Evolutionary conservation across 1,284 basidiomycete genomes (phyloP).

Genomic region (Trametes versicolor): DNA sequence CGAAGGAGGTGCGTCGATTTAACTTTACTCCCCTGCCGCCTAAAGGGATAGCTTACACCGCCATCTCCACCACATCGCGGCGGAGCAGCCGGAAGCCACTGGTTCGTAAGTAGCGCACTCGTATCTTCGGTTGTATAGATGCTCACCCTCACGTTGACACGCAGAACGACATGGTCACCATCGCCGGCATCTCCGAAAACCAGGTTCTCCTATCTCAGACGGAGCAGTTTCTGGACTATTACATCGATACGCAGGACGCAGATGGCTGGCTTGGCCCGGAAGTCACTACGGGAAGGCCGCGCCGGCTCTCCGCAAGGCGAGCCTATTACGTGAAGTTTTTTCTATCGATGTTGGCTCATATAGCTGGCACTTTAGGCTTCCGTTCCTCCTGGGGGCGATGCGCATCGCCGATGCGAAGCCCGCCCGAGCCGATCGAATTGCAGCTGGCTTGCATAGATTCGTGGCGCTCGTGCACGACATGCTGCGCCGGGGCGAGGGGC

Average conservation of each 20-base stretch:
- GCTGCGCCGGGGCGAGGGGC: slow-evolving; percentile 58
- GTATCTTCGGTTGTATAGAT: neutral
- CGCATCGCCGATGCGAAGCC: slow-evolving; percentile 61
- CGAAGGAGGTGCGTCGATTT: neutral
- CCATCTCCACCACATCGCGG: neutral
- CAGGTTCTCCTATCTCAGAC: slow-evolving; percentile 56
- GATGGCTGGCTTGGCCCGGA: slow-evolving; percentile 67
- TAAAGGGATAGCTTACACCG: neutral
- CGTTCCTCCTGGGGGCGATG: slow-evolving; percentile 61
- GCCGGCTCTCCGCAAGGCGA: slow-evolving; percentile 61
- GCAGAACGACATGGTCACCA: slow-evolving; percentile 54
- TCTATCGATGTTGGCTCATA: slow-evolving; percentile 28
- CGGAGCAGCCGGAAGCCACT: neutral
- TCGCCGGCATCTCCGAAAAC: slow-evolving; percentile 54
- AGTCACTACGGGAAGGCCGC: slow-evolving; percentile 58
- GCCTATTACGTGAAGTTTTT: too few species aligned
- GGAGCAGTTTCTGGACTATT: slow-evolving; percentile 60
- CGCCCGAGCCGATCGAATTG: slow-evolving; percentile 52
- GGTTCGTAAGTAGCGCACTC: slow-evolving; percentile 1
- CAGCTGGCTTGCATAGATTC: slow-evolving; percentile 59
- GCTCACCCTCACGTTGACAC: neutral
- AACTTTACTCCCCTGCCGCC: neutral
- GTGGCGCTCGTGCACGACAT: slow-evolving; percentile 42
- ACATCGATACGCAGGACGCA: slow-evolving; percentile 60
- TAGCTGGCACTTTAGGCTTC: slow-evolving; percentile 48